phyloP scores from a whole-genome alignment of 768 basidiomycete genomes.

The Tricholoma furcatifolium region DNA sequence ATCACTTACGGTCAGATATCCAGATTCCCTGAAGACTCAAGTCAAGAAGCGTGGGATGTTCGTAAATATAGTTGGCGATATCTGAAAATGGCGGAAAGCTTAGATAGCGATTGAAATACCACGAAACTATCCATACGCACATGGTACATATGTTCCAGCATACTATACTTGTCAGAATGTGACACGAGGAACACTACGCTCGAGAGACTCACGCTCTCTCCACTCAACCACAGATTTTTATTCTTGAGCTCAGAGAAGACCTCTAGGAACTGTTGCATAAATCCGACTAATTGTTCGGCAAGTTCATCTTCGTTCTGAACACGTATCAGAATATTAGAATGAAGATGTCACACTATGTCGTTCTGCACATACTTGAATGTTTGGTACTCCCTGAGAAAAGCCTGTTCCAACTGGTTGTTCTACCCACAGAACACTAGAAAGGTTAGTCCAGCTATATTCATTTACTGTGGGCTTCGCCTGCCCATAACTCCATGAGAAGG shows the following conservation, averaged over 20 bases:
- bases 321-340: not conserved
- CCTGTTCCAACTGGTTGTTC: conserved; percentile 84
- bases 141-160: conserved; percentile 60
- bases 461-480: conserved; percentile 64
- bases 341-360: not conserved
- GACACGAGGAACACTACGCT: not conserved
- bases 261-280: conserved; percentile 73
- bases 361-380: conserved; percentile 46
- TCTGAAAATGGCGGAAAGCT: conserved; percentile 39
- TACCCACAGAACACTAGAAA: conserved; percentile 71
- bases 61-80: conserved; percentile 73
- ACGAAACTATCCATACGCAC: conserved; percentile 32
- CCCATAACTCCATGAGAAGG: conserved; percentile 64
- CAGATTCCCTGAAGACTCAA: conserved; percentile 69
- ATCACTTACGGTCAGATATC: conserved; percentile 64
- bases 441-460: conserved; percentile 75
- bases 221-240: conserved; percentile 68
- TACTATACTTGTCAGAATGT: conserved; percentile 43
- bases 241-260: conserved; percentile 73
- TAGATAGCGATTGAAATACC: conserved; percentile 1
- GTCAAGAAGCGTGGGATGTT: conserved; percentile 49
- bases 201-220: conserved; percentile 66
- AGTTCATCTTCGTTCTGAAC: conserved; percentile 49
- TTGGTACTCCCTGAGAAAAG: conserved; percentile 68
- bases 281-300: conserved; percentile 51